A percentile compares a stretch with the other conserved stretches of the same genome.
Conservation (phyloP, 73 alveolate genomes). For the Tetrahymena malaccensis region DNA sequence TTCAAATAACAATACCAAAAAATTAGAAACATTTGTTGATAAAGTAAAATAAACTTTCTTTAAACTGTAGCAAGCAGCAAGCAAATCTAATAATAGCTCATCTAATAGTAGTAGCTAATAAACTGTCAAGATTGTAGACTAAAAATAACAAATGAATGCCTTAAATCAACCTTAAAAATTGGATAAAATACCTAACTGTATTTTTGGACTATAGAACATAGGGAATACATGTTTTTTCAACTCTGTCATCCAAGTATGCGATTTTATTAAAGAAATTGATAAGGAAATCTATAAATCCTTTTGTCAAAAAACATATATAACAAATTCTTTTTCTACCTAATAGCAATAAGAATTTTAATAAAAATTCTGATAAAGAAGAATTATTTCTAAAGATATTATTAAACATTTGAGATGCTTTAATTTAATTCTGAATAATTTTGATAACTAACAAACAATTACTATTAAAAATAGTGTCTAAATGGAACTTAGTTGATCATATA, state of each 20-base stretch:
- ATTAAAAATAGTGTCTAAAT: constrained; percentile 19
- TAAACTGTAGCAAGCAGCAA: background rate
- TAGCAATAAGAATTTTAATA: background rate
- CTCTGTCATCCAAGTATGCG: constrained; percentile 47
- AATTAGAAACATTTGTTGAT: constrained; percentile 13
- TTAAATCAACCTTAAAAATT: background rate
- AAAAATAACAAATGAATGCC: background rate
- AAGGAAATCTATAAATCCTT: background rate
- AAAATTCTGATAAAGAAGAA: background rate
- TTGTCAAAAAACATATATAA: background rate
- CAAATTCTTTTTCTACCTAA: background rate
- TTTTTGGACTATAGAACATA: constrained; percentile 45
- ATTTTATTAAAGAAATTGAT: background rate
- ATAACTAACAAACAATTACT: background rate
- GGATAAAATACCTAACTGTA: background rate
- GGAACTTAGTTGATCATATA: background rate
- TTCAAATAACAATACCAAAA: background rate
- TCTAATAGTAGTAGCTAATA: background rate
- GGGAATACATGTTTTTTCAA: constrained; percentile 79
- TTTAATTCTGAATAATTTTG: background rate
- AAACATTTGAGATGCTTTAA: background rate
- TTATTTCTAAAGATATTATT: background rate
- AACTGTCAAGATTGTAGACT: background rate
- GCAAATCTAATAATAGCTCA: background rate
- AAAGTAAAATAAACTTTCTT: background rate